Conservation (phyloP, 306 rosid species). For the Vigna hirtella region DNA sequence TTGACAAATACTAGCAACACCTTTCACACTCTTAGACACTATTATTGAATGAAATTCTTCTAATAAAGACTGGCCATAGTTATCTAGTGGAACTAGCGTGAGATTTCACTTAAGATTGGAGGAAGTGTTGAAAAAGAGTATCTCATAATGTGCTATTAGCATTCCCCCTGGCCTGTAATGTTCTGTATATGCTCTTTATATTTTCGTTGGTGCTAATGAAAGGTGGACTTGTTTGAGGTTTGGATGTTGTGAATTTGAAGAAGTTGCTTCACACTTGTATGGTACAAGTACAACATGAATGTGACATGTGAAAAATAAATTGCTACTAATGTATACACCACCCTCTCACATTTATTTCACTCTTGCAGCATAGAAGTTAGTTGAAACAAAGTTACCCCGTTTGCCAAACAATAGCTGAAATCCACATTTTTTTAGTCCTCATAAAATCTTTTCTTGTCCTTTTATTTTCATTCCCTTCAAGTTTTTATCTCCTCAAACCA, state of each 20-base stretch:
- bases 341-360: conserved; percentile 3
- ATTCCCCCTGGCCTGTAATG: neutral
- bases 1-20: neutral
- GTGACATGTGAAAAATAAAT: neutral
- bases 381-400: neutral
- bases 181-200: neutral
- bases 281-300: conserved; percentile 18
- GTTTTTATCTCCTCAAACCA: conserved; percentile 15
- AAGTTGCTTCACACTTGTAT: neutral
- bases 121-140: neutral
- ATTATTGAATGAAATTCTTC: neutral
- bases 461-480: neutral
- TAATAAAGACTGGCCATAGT: neutral
- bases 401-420: neutral
- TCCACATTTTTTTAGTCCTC: neutral
- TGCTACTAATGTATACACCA: neutral
- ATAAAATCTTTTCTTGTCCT: neutral
- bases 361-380: neutral
- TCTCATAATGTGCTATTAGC: neutral
- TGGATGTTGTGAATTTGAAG: conserved; percentile 9
- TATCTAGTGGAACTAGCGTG: neutral
- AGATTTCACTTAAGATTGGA: neutral
- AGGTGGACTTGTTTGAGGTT: conserved; percentile 10
- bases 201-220: neutral
- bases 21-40: neutral